Conservation (phyloP, 345 rosid species). For the Excoecaria cochinchinensis region DNA sequence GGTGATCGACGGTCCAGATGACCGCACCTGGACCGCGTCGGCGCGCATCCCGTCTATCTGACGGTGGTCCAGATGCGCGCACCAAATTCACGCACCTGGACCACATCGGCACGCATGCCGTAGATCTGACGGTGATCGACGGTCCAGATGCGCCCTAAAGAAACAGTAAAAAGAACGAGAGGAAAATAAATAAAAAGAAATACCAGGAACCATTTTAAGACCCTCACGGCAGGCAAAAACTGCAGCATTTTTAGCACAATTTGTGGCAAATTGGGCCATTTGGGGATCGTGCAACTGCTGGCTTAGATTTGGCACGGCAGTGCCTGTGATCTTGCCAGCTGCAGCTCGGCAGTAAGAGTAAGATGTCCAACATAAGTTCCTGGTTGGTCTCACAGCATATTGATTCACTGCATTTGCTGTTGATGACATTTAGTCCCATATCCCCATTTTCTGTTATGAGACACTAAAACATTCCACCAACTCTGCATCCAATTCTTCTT, state of each 20-base stretch:
- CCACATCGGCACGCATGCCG: too few relatives aligned
- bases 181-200: not conserved
- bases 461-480: too few relatives aligned
- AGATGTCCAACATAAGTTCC: not conserved
- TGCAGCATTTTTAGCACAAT: constrained; percentile 19
- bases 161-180: not conserved
- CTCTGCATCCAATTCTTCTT: not conserved
- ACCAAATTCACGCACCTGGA: too few relatives aligned
- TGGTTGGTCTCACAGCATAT: constrained; percentile 7
- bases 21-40: too few relatives aligned
- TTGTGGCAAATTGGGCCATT: constrained; percentile 8
- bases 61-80: too few relatives aligned
- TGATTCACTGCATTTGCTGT: constrained; percentile 21
- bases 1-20: too few relatives aligned
- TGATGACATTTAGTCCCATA: constrained; percentile 23
- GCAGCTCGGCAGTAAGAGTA: constrained; percentile 1
- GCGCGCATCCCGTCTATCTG: too few relatives aligned
- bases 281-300: constrained; percentile 20
- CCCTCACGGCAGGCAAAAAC: constrained; percentile 17
- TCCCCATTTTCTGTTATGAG: constrained; percentile 17
- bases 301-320: constrained; percentile 13
- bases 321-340: too few relatives aligned
- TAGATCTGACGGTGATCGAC: too few relatives aligned
- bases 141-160: too few relatives aligned
- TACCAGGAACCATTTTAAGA: constrained; percentile 24